A percentile compares a stretch with the other conserved stretches of the same genome.
phyloP scores from a whole-genome alignment of 2,329 filamentous ascomycete genomes.

The Aspergillus pseudonomiae region DNA sequence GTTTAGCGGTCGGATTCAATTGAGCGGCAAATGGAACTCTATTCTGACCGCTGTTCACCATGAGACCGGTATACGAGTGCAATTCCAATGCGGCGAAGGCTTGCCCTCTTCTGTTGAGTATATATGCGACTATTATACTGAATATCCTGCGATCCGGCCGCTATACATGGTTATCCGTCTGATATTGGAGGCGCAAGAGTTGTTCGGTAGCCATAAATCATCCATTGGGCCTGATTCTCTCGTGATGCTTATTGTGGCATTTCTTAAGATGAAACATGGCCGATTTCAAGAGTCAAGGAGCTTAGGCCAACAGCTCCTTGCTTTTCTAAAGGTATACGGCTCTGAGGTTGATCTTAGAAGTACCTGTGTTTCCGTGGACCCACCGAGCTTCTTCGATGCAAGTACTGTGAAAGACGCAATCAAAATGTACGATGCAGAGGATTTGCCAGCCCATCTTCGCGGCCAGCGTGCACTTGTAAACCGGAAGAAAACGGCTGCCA shows the following conservation, averaged over 20 bases:
- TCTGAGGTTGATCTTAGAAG: constrained; percentile 47
- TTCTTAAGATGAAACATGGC: constrained; percentile 50
- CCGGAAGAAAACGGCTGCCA: constrained; percentile 35
- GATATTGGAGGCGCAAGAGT: constrained; percentile 52
- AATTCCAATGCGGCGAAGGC: constrained; percentile 53
- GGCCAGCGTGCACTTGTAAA: constrained; percentile 45
- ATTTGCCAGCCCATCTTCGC: constrained; percentile 32
- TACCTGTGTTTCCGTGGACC: constrained; percentile 54
- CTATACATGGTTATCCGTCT: constrained; percentile 56
- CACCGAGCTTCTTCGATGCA: constrained; percentile 46
- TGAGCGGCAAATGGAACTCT: constrained; percentile 27
- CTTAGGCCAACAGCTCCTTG: constrained; percentile 49
- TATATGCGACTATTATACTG: constrained; percentile 50
- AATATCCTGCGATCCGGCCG: constrained; percentile 53
- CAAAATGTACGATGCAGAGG: constrained; percentile 14
- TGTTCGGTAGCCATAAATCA: constrained; percentile 52
- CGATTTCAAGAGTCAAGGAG: constrained; percentile 32
- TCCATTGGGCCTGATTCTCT: constrained; percentile 59
- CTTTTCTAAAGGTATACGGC: constrained; percentile 55
- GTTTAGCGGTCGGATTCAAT: constrained; percentile 24
- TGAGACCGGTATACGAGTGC: constrained; percentile 53
- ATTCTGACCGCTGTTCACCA: constrained; percentile 46
- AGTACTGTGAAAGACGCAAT: constrained; percentile 19
- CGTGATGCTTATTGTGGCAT: constrained; percentile 60
- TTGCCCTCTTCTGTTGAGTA: constrained; percentile 43